Evolutionary conservation across 1,284 basidiomycete genomes (phyloP), one percentile per base, ranked within the genome.

Genomic region (Cutaneotrichosporon curvatum): DNA sequence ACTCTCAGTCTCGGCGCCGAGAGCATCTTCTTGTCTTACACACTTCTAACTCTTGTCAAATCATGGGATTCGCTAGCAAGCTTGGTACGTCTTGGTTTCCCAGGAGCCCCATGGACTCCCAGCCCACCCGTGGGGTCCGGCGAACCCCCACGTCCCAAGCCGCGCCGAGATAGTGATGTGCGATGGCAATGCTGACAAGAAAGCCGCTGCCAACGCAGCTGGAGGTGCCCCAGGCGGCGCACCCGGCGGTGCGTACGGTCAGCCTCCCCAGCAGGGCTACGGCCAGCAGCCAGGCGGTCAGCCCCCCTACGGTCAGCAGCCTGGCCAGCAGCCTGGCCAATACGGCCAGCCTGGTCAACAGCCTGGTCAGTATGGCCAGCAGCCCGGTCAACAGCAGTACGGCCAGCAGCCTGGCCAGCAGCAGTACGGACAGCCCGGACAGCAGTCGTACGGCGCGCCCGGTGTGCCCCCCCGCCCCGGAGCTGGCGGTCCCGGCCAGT

Each of bases 311-410:
- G n/a, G n/a, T 20, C 48, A 52, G 22, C 58, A 41, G 50, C 53
- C 59, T 41, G 41, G 41, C 18, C 41, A 43, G 41, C 41, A 43
- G 41, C 21, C 33, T 25, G 40, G 16, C 35, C 16, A 18, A 18
- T 37, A 37, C 36, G 36, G 36, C 10, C n/a, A 15, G 19, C 19
- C 36, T 21, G 36, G 36, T 21, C n/a, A 12, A 9, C 43, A 51
- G 42, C 40, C 28, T 18, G 32, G 35, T 16, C 15, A 15, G 16
- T 34, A 48, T 4, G 58, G 50, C 23, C 55, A 50, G 35, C 42
- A 55, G 19, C 23, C 53, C 47, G 23, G 52, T 46, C 58, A 40
- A 49, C 53, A 60, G 42, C 55, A 61, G 45, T 62, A 64, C 37
- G 64, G 61, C 25, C 32, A 34, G 42, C 32, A 34, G 15, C 32